Evolutionary conservation across 2,329 filamentous ascomycete species (phyloP), one percentile per base, ranked within the genome.

Genomic region (Ceratocystis lukuohia): DNA sequence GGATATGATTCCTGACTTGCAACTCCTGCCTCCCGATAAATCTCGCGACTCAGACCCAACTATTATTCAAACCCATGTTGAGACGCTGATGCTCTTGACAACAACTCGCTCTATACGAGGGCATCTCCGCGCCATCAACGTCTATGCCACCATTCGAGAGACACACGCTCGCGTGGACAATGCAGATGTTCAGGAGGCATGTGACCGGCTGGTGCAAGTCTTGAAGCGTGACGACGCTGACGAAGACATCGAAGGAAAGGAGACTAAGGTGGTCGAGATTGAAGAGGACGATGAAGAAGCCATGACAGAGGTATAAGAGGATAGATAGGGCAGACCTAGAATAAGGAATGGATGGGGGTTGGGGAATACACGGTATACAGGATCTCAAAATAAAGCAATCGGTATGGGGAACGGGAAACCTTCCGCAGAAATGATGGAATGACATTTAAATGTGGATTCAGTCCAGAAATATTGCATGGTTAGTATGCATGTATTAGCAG

Each of bases 141-240:
- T 96, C 0, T 99, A 99, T 74, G 90, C 92, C 0, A 86, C 97
- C 61, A 80, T 97, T 22, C 82, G 94, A 64, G 94, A 97, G 75
- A 87, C 88, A 41, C 94, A 99, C 78, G 72, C 87, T 69, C 83
- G 86, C 25, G 85, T 91, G 3, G 81, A 91, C 25, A 81, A 96
- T 72, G 91, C 95, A 59, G 86, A 80, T 17, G 89, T 97, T 1
- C 81, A 83, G 70, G 92, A 96, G 71, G 89, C 86, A 0, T 96
- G 89, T 72, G 94, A 97, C 74, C 82, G 94, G 66, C 74, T 97
- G 64, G 94, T 99, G 61, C 91, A 99, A 73, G 85, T 96, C 5
- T 74, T 96, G 68, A 91, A 91, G 85, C 80, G 89, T 66, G 89
- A 91, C 57, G 91, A 94, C 73, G 86, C 77, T 5, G 82, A 80